These are phyloP conservation scores for Tephrocybe rancida DNA, from an alignment of 768 basidiomycete species.

Conservation along the genomic window DNA sequence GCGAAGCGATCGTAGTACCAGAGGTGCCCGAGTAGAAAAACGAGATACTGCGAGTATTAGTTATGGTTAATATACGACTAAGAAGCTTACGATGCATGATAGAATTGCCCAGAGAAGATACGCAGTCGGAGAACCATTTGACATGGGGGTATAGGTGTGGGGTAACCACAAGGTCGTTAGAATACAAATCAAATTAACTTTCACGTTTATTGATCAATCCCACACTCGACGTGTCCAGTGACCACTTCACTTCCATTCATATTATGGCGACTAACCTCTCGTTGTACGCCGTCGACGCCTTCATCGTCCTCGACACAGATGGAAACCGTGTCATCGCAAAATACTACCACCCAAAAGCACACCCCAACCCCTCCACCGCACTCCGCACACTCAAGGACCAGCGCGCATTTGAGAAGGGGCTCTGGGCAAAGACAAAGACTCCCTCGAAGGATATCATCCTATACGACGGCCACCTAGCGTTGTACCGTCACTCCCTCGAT, in stretches of 20 bases:
- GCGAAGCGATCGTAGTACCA: constrained; percentile 80
- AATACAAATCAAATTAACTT: constrained; percentile 6
- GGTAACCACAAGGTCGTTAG: neutral
- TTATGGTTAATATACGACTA: constrained; percentile 43
- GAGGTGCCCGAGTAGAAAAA: constrained; percentile 72
- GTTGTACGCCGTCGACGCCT: constrained; percentile 84
- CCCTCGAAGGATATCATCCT: constrained; percentile 87
- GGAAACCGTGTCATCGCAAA: constrained; percentile 95
- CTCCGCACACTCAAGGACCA: constrained; percentile 86
- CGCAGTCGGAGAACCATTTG: constrained; percentile 71
- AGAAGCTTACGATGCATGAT: constrained; percentile 57
- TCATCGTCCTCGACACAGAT: constrained; percentile 93
- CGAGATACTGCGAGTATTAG: constrained; percentile 53
- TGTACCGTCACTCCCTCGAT: constrained; percentile 95
- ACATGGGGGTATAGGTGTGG: constrained; percentile 46
- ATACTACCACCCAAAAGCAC: constrained; percentile 83
- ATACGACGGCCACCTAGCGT: constrained; percentile 86
- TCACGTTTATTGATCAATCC: constrained; percentile 1
- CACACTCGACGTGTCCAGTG: neutral
- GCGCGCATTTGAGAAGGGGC: constrained; percentile 91
- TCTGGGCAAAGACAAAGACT: constrained; percentile 93
- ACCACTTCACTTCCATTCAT: neutral
- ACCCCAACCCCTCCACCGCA: constrained; percentile 62
- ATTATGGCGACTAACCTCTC: constrained; percentile 82
- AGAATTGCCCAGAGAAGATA: constrained; percentile 80